Evolutionary conservation across 2,329 filamentous ascomycete species (phyloP).

Genomic region (Penicillium sp.): DNA sequence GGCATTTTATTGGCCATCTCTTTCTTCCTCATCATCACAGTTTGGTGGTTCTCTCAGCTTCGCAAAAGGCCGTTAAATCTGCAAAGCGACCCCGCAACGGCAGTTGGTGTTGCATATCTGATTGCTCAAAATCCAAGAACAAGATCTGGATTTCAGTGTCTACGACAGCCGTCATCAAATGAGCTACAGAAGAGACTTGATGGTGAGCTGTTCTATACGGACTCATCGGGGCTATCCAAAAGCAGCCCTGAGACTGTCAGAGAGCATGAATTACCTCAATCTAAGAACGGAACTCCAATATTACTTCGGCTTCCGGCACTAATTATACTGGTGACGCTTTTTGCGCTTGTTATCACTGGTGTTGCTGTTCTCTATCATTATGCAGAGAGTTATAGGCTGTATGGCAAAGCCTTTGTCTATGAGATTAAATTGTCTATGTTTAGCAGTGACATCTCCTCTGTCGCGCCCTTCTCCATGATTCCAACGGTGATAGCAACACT

Average conservation of each 20-base stretch:
- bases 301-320: constrained; percentile 14
- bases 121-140: constrained; percentile 1
- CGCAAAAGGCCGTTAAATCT: constrained; percentile 12
- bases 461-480: constrained; percentile 17
- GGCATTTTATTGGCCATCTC: constrained; percentile 12
- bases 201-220: constrained; percentile 4
- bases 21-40: constrained; percentile 4
- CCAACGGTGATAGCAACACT: constrained; percentile 14
- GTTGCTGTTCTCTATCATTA: constrained; percentile 14
- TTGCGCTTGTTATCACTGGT: constrained; percentile 3
- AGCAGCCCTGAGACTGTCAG: not conserved
- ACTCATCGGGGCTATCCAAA: constrained; percentile 4
- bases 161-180: constrained; percentile 9
- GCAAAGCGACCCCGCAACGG: constrained; percentile 7
- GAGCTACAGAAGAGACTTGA: constrained; percentile 6
- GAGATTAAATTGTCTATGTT: constrained; percentile 8
- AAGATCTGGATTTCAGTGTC: constrained; percentile 1
- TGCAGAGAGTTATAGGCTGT: constrained; percentile 3
- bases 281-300: constrained; percentile 12
- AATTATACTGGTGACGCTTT: not conserved
- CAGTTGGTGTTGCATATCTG: constrained; percentile 4
- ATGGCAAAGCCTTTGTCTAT: constrained; percentile 18
- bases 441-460: constrained; percentile 5
- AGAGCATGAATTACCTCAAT: not conserved
- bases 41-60: constrained; percentile 10